These are phyloP conservation scores for Phytophthora lateralis DNA, from an alignment of 352 stramenopile species.

Conservation along the genomic window DNA sequence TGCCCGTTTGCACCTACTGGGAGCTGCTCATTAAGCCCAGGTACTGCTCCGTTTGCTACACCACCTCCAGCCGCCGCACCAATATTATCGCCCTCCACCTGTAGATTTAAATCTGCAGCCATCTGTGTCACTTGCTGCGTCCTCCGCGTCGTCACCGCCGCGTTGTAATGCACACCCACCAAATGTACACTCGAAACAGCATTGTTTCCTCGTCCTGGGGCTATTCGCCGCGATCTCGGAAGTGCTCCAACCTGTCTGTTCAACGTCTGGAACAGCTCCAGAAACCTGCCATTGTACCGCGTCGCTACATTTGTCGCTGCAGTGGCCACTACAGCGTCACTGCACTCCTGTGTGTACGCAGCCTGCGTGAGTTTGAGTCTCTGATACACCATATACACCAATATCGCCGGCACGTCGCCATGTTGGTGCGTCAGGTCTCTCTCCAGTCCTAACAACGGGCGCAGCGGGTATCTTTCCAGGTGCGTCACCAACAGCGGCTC, in stretches of 20 bases:
- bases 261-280: constrained; percentile 23
- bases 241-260: constrained; percentile 20
- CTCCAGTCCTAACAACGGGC: constrained; percentile 54
- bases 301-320: background rate
- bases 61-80: background rate
- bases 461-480: constrained; percentile 68
- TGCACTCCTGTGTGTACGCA: constrained; percentile 11
- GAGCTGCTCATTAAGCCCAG: constrained; percentile 2
- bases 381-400: constrained; percentile 79
- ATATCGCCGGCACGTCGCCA: constrained; percentile 59
- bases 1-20: constrained; percentile 13
- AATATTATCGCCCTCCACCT: constrained; percentile 1
- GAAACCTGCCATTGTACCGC: constrained; percentile 27
- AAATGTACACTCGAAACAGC: constrained; percentile 35
- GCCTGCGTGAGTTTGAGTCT: constrained; percentile 45
- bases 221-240: background rate
- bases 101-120: constrained; percentile 19
- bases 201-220: constrained; percentile 6
- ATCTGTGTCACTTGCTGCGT: constrained; percentile 16
- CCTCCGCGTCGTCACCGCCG: background rate
- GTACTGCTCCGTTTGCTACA: constrained; percentile 6
- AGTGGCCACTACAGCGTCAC: background rate
- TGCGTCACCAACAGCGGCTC: constrained; percentile 67
- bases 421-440: constrained; percentile 7
- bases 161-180: constrained; percentile 20